A percentile compares a stretch with the other conserved stretches of the same genome.
These are phyloP conservation scores for Amanita inopinata DNA, from an alignment of 768 basidiomycete species.

Conservation along the genomic window DNA sequence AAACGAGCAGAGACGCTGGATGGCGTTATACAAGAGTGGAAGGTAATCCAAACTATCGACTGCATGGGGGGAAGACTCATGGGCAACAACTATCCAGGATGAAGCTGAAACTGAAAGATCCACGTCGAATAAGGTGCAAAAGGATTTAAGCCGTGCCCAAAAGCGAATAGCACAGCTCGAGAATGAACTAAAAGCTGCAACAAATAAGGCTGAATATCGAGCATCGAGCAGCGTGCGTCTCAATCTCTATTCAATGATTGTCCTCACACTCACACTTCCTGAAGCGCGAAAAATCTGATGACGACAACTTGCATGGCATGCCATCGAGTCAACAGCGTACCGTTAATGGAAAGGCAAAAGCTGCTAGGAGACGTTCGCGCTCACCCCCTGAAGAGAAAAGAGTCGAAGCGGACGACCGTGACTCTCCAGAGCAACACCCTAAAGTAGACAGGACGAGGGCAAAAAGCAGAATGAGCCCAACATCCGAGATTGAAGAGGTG, in stretches of 20 bases:
- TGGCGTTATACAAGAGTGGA: conserved; percentile 30
- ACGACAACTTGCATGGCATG: not conserved
- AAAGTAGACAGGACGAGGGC: not conserved
- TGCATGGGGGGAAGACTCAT: conserved; percentile 1
- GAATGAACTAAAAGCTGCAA: conserved; percentile 25
- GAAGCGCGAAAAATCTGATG: not conserved
- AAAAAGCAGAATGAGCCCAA: conserved; percentile 4
- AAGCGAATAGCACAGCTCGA: conserved; percentile 37
- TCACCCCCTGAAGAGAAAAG: conserved; percentile 5
- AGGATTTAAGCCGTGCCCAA: conserved; percentile 27
- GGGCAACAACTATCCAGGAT: conserved; percentile 22
- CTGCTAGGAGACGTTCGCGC: too few relatives aligned
- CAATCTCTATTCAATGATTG: not conserved
- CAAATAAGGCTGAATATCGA: not conserved
- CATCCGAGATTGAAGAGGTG: conserved; percentile 14
- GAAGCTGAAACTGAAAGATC: conserved; percentile 26
- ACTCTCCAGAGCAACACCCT: conserved; percentile 5
- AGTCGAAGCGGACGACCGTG: conserved; percentile 10
- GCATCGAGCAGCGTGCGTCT: not conserved
- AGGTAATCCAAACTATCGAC: conserved; percentile 26
- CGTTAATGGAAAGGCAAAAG: too few relatives aligned
- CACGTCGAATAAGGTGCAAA: conserved; percentile 25
- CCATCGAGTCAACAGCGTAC: too few relatives aligned
- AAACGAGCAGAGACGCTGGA: conserved; percentile 33
- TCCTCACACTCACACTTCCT: too few relatives aligned